These are phyloP conservation scores for Aspergillus felis DNA, from an alignment of 2,329 filamentous ascomycete genomes.

Conservation along the genomic window DNA sequence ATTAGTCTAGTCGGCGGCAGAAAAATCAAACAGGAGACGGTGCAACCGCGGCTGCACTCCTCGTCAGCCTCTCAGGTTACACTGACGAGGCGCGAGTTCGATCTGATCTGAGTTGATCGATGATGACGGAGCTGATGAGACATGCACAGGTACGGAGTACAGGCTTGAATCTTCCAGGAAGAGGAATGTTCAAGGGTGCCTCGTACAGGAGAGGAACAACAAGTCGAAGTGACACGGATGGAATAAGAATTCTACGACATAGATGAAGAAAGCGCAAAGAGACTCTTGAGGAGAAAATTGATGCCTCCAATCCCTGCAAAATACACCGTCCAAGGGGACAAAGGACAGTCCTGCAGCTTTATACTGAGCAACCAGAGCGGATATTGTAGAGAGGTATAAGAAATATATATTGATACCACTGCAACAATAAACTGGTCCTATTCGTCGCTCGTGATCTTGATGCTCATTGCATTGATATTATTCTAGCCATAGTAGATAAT, in stretches of 20 bases:
- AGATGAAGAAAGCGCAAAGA: neutral
- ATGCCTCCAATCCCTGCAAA: neutral
- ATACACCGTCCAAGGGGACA: neutral
- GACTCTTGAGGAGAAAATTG: neutral
- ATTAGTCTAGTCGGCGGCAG: constrained; percentile 13
- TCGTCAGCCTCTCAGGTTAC: constrained; percentile 24
- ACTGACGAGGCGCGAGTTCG: constrained; percentile 5
- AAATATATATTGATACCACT: neutral
- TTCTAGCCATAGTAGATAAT: neutral
- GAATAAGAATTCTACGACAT: neutral
- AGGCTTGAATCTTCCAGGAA: neutral
- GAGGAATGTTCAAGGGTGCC: neutral
- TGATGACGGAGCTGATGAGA: constrained; percentile 1
- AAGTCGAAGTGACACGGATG: neutral
- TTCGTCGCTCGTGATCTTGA: neutral
- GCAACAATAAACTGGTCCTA: neutral
- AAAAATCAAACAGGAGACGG: constrained; percentile 11
- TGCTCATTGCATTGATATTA: neutral
- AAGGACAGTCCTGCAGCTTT: neutral
- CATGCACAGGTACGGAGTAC: neutral
- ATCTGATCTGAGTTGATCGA: constrained; percentile 10
- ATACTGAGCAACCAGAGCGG: neutral
- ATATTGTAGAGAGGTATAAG: neutral
- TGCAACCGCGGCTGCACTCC: constrained; percentile 12
- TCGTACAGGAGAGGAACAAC: neutral